Evolutionary conservation across 305 asterid species (phyloP), one percentile per base, ranked within the genome.

Genomic region (Fraxinus baroniana): DNA sequence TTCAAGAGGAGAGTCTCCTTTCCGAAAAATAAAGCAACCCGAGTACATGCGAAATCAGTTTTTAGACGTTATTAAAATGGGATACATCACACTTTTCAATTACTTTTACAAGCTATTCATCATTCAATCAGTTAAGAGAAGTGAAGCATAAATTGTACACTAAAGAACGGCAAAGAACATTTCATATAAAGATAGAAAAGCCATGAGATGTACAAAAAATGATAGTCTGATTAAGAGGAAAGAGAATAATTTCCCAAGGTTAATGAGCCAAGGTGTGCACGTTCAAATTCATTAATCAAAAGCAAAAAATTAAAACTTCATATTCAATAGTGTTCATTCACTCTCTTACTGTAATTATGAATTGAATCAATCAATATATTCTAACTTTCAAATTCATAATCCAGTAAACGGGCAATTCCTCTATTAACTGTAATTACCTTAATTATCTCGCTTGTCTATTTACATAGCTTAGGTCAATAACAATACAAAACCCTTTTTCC

Each of bases 1-100:
- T 35, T 35, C 37, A 35, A 35, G 7, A 35, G 37, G 7, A 35
- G 37, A 35, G 7, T 35, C 37, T 35, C 37, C 83, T 93, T 95
- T 80, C 98, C 97, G 89, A 94, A 95, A 90, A 91, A 93, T 74
- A 94, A 88, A 78, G 95, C 93, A 73, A 94, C 94, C 98, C 91
- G 91, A 83, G 79, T 36, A 81, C 79, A 79, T 32, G 32, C 17
- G 60, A 83, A 72, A 80, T 77, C 78, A 85, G 32, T 39, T 84
- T 71, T 49, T 60, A 85, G 28, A 26, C 28, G 74, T 78, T 70
- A 80, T 9, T 80, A 20, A 10, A 81, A 83, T 64, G 36, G 57
- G 79, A 66, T 60, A 49, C 49, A 82, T 71, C 83, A 44, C 81
- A 72, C 36, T 74, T 75, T 2, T 52, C 18, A 81, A 35, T 71